Evolutionary conservation across 805 yeast species (phyloP).

Genomic region (Yamadazyma sp.): DNA sequence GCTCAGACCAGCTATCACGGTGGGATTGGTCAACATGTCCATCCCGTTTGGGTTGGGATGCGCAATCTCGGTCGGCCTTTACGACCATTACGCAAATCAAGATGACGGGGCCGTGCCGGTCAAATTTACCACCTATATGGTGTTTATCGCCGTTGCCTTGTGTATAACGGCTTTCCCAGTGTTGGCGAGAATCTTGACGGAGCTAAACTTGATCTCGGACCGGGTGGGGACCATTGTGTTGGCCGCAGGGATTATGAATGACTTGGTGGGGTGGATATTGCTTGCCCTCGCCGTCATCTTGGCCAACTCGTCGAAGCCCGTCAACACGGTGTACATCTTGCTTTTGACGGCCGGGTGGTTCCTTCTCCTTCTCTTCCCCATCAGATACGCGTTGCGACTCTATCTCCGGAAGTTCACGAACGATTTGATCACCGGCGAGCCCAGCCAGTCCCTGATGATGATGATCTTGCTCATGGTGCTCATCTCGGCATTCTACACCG

Average conservation of each 20-base stretch:
- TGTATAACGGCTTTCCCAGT: constrained; percentile 88
- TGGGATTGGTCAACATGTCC: constrained; percentile 71
- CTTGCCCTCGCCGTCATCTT: constrained; percentile 74
- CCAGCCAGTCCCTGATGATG: constrained; percentile 61
- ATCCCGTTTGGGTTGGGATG: constrained; percentile 82
- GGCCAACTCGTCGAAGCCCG: constrained; percentile 70
- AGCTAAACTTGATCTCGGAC: constrained; percentile 66
- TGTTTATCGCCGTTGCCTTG: constrained; percentile 79
- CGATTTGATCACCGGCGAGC: constrained; percentile 57
- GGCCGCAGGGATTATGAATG: constrained; percentile 82
- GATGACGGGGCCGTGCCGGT: constrained; percentile 32
- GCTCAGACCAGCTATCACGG: constrained; percentile 58
- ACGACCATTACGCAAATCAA: constrained; percentile 49
- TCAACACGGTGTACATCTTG: constrained; percentile 67
- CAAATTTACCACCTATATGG: constrained; percentile 72
- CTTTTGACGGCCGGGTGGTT: constrained; percentile 71
- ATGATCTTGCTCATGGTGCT: constrained; percentile 56
- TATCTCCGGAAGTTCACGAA: constrained; percentile 47
- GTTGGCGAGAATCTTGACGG: constrained; percentile 73
- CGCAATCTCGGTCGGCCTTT: constrained; percentile 66
- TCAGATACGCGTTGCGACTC: constrained; percentile 48
- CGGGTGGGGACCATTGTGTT: constrained; percentile 70
- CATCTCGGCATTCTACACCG: constrained; percentile 73
- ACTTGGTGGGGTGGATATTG: constrained; percentile 77
- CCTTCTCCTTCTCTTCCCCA: constrained; percentile 55